Evolutionary conservation across 106 monocot genomes (phyloP), one percentile per base, ranked within the genome.

Genomic region (Phalaenopsis aphrodite): DNA sequence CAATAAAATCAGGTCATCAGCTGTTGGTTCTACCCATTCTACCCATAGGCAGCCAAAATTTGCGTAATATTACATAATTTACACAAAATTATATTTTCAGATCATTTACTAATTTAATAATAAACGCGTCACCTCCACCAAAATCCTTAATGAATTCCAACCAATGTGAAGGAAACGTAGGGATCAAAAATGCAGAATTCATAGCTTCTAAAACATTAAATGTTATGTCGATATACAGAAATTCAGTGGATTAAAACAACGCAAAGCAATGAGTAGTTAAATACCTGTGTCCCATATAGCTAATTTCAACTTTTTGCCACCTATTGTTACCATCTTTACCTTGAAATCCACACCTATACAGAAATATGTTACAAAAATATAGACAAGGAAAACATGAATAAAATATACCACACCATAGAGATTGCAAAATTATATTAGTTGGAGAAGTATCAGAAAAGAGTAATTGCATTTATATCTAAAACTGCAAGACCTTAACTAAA

Each of bases 241-340:
- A 71, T 71, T 4, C 69, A 71, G 6, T 74, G 43, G 6, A 45
- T 74, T 36, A 74, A 43, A 71, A 45, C n/a, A 74, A 16, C 9
- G 19, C 8, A 42, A 74, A 45, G 43, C 3, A 45, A 74, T 38
- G 74, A 3, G 8, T 18, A 74, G 43, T 74, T 11, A 47, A 75
- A 30, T 76, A 99, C 99, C 99, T 87, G 99, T 99, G 79, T 99
- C 99, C 99, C 99, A 99, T 41, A 99, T 95, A 39, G 99, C 95
- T 87, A 99, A 95, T 78, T 99, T 99, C 85, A 99, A 78, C 69
- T 87, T 93, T 86, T 99, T 99, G 55, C 95, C 99, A 24, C 95
- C 95, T 64, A 91, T 86, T 1, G 69, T 88, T 56, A 99, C 93
- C 84, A 93, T 89, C 77, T 99, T 99, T 1, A 99, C 91, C 87